Base-by-base conservation (phyloP, 2,329 filamentous ascomycete species). In the Tolypocladium cylindrosporum region DNA sequence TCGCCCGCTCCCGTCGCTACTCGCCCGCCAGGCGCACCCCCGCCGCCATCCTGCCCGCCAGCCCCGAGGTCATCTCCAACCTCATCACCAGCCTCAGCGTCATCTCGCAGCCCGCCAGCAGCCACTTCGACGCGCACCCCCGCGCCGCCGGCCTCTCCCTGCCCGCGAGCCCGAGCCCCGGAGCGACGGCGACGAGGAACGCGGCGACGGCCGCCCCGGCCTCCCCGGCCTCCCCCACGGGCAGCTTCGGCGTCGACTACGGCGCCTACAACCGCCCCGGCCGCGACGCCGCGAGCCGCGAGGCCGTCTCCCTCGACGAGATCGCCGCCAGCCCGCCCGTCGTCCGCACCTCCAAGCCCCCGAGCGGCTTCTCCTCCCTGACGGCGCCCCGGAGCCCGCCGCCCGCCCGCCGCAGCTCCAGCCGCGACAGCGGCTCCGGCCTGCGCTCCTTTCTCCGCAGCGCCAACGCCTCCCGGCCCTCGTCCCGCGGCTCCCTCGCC, bases 321-420 rank as follows among this genome's bases (percentile, higher is more conserved):
- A 74, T 86, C 51, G 79, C 84, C 37, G 84, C 84, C 27, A 75
- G 77, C 54, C 75, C 90, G 14, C 91, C 91, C 21, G 82, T 93
- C 57, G 82, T 95, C 65, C 86, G 88, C 62, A 96, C 92, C 39
- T 84, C 90, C 39, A 92, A 92, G 70, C 88, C 87, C 9, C 89
- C 89, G 0, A 90, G 88, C 55, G 89, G 89, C 57, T 84, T 86
- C 65, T 91, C 89, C 11, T 75, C 85, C 21, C 74, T 89, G 55
- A 91, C 87, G n/a, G 82, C 86, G 0, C 79, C 80, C 59, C 85
- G 79, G 64, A 82, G 74, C 19, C 77, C 78, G 24, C 62, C 61
- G 40, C 1, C 54, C 19, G 41, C 57, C 36, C 80, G 78, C 59
- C 83, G 78, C 61, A 83, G 76, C 36, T 76, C 79, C 24, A 73